Base-by-base conservation (phyloP, 106 monocot genomes). In the Phalaenopsis equestris region DNA sequence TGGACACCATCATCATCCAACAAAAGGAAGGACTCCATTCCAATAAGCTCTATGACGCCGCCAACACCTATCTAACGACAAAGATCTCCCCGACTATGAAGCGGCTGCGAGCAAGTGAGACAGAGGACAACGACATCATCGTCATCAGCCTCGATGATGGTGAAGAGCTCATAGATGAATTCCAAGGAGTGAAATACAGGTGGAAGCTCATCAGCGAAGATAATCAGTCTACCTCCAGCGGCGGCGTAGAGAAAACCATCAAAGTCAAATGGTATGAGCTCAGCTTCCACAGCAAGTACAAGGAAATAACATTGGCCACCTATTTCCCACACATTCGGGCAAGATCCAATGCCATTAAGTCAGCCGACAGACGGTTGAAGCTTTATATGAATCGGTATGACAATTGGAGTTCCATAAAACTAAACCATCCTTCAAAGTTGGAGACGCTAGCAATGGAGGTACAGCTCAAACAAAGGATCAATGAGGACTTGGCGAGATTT, bases 391-490 rank as follows among this genome's bases (percentile, higher is more conserved):
- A 73, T 58, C 30, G 78, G 37, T 14, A 78, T 61, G 48, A 85
- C 41, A 41, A 14, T 19, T 88, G 85, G 83, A 39, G 10, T 14
- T 43, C 70, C 15, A 73, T 77, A 4, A 73, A 56, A 41, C 74
- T 88, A 7, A 75, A 81, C 42, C 88, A 88, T 41, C 88, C 88
- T 1, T 43, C 85, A 4, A 88, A 85, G 17, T 83, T 88, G 77
- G 81, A 85, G 55, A 76, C 81, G 76, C 17, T 81, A 58, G 81
- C 74, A 0, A 46, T 81, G 75, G 81, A 81, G 3, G 2, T n/a
- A 0, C 36, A 76, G 57, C 43, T 76, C 4, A 81, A 81, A 58
- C 12, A 19, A 3, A 64, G 15, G 30, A 17, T 81, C 43, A 65
- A 46, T 43, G 81, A 81, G 42, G 81, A 81, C 56, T 65, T 81